Conservation (phyloP, 208 protist genomes). For the Tritrichomonas foetus region DNA sequence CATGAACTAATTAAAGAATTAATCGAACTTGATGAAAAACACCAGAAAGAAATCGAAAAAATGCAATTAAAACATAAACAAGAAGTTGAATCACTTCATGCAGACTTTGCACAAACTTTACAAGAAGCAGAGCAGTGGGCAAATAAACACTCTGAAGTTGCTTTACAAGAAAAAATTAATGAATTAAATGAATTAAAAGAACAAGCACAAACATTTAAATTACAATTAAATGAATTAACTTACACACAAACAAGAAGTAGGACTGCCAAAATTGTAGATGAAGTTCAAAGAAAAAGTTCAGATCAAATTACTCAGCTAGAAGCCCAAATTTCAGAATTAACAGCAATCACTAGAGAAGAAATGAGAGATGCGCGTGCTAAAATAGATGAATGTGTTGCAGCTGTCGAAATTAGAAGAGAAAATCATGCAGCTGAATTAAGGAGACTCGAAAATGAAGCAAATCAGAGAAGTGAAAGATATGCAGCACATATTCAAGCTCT, state of each 20-base stretch:
- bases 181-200: background rate
- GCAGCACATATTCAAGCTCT: background rate
- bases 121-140: background rate
- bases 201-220: background rate
- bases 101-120: background rate
- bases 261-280: background rate
- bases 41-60: background rate
- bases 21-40: background rate
- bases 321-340: constrained; percentile 23
- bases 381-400: background rate
- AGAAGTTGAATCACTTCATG: background rate
- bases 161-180: background rate
- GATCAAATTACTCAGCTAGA: background rate
- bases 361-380: background rate
- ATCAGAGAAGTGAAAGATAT: constrained; percentile 19
- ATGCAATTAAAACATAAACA: background rate
- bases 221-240: background rate
- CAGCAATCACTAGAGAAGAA: background rate
- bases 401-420: background rate
- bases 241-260: background rate
- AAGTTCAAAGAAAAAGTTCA: background rate
- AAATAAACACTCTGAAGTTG: background rate
- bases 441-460: background rate
- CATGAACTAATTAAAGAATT: background rate
- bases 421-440: background rate